Evolutionary conservation across 2,329 filamentous ascomycete genomes (phyloP), one percentile per base, ranked within the genome.

Genomic region (Penicillium sp.): DNA sequence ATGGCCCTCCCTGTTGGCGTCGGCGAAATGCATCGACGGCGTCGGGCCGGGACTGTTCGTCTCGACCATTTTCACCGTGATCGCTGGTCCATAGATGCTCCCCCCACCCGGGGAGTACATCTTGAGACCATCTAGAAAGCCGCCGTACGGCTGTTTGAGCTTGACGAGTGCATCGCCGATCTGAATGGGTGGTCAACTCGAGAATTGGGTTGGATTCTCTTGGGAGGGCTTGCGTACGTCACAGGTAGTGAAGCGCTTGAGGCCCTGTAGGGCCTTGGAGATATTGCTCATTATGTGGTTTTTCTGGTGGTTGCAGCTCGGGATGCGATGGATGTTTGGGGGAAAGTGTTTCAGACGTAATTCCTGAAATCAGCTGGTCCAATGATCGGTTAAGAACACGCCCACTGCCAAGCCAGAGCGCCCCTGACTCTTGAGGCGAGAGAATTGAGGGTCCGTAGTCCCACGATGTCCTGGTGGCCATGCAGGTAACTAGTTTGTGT

Each of bases 41-140:
- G 56, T 54, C 4, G 60, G 60, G 22, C 58, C 56, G n/a, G 63
- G 63, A 39, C 60, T 64, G 1, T 61, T 63, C 1, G 55, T 55
- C 37, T 61, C 54, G 17, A 64, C 56, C 63, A 64, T 63, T 37
- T 64, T 64, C 52, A 64, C 63, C 1, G 63, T 63, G 10, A 64
- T 58, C 1, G 60, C 55, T 20, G 60, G 63, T 7, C 58, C 63
- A 38, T 54, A 59, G 42, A 63, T 63, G 39, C 58, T 63, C 8
- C 58, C 58, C 0, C 28, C 41, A 6, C 58, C 56, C 3, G 58
- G 63, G 0, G 60, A 64, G 28, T 54, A 57, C 63, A 63, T 63
- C 10, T 61, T 55, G n/a, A 64, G 51, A 7, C 63, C 63, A 49
- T 63, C 58, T 28, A 63, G 54, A 41, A 63, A 64, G 11, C 60